These are phyloP conservation scores for Globisporangium iwayamae DNA, from an alignment of 352 stramenopile genomes.

Conservation along the genomic window DNA sequence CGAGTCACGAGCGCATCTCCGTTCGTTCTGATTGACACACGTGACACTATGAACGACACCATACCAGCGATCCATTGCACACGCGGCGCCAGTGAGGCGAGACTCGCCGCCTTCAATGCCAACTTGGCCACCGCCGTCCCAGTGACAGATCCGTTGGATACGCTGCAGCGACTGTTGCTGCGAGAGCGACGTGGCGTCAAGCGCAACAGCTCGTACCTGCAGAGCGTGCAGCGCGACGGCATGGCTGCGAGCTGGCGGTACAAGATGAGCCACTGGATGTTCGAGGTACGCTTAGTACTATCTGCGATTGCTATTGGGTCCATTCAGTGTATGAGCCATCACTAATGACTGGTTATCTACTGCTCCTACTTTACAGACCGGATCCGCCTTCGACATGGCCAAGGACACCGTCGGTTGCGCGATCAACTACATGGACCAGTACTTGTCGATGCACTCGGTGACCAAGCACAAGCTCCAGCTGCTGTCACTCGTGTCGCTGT, in stretches of 20 bases:
- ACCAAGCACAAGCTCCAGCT: slow-evolving; percentile 16
- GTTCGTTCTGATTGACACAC: slow-evolving; percentile 1
- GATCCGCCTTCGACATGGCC: slow-evolving; percentile 15
- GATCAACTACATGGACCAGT: slow-evolving; percentile 14
- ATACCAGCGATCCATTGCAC: neutral
- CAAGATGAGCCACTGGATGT: slow-evolving; percentile 52
- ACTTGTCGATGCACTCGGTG: slow-evolving; percentile 13
- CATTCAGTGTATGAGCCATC: neutral
- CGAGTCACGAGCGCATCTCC: neutral
- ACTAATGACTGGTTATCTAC: slow-evolving; percentile 3
- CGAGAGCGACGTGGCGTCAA: slow-evolving; percentile 3
- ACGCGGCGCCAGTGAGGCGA: neutral
- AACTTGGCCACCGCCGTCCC: neutral
- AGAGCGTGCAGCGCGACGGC: slow-evolving; percentile 31
- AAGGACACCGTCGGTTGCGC: slow-evolving; percentile 16
- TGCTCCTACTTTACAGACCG: slow-evolving; percentile 7
- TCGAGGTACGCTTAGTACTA: slow-evolving; percentile 23
- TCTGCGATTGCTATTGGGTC: neutral
- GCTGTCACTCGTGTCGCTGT: slow-evolving; percentile 14
- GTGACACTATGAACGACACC: neutral
- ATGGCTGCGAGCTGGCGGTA: slow-evolving; percentile 39
- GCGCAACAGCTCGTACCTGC: slow-evolving; percentile 21
- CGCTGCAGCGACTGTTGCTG: slow-evolving; percentile 15
- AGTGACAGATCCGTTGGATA: slow-evolving; percentile 6
- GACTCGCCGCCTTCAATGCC: neutral